Percentiles rank a stretch among this genome's conserved stretches.
These are phyloP conservation scores for Apiospora malaysiana DNA, from an alignment of 2,329 filamentous ascomycete genomes.

Conservation along the genomic window DNA sequence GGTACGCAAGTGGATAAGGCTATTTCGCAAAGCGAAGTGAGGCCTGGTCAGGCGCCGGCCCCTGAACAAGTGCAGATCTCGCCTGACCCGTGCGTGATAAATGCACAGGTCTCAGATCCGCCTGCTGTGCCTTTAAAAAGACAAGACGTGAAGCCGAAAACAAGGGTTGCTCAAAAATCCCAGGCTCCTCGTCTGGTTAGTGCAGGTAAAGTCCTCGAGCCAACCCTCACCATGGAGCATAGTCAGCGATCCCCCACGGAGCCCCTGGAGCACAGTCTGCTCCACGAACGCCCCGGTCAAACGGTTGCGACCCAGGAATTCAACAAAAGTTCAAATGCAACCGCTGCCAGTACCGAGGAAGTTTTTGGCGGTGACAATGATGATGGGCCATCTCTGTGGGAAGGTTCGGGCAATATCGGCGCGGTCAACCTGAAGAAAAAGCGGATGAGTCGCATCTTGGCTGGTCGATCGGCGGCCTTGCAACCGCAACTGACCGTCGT, in stretches of 20 bases:
- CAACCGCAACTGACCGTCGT: conserved; percentile 50
- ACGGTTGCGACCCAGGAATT: neutral
- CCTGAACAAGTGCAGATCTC: conserved; percentile 16
- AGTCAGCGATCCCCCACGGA: neutral
- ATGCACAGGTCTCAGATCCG: neutral
- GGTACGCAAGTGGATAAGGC: conserved; percentile 13
- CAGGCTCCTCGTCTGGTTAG: conserved; percentile 15
- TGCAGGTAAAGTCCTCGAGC: neutral
- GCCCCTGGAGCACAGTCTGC: neutral
- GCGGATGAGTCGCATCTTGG: conserved; percentile 37
- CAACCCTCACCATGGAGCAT: conserved; percentile 4
- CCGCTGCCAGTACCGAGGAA: neutral
- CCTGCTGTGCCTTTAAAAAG: neutral
- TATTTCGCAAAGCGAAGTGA: conserved; percentile 9
- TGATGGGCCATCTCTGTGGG: conserved; percentile 35
- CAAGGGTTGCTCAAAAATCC: neutral
- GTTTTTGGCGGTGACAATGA: conserved; percentile 24
- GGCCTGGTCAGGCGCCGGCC: conserved; percentile 1
- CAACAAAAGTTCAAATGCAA: neutral
- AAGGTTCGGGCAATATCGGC: conserved; percentile 36
- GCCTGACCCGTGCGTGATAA: conserved; percentile 2
- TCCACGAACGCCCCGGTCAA: neutral
- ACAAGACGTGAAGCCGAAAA: conserved; percentile 5
- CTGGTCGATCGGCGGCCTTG: conserved; percentile 44
- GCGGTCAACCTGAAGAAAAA: conserved; percentile 37